Conservation (phyloP, 805 yeast species). For the Schwanniomyces sp. region DNA sequence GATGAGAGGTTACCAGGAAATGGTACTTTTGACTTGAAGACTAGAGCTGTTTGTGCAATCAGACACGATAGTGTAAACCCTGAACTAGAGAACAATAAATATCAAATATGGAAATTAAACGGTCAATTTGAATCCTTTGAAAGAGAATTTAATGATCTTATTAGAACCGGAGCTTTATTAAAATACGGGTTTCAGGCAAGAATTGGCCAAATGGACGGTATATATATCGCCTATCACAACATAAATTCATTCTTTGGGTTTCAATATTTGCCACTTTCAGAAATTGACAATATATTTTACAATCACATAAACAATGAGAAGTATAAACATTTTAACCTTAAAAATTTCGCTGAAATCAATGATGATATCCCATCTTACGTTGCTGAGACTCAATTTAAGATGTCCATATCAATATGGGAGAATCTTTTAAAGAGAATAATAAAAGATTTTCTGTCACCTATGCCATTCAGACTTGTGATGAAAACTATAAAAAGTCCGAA, state of each 20-base stretch:
- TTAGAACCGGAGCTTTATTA: constrained; percentile 67
- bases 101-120: constrained; percentile 58
- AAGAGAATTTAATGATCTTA: constrained; percentile 74
- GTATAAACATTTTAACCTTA: constrained; percentile 13
- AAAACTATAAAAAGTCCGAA: constrained; percentile 8
- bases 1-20: constrained; percentile 80
- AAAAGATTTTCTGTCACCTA: constrained; percentile 21
- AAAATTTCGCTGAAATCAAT: constrained; percentile 21
- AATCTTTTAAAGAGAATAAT: constrained; percentile 25
- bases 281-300: constrained; percentile 56
- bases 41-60: constrained; percentile 86
- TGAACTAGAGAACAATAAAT: constrained; percentile 56
- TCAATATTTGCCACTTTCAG: constrained; percentile 76
- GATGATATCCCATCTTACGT: constrained; percentile 45
- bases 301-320: constrained; percentile 8
- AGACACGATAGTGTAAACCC: constrained; percentile 72
- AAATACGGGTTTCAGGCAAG: constrained; percentile 91
- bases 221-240: constrained; percentile 89
- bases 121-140: constrained; percentile 82
- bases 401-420: constrained; percentile 54
- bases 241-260: constrained; percentile 81
- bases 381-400: constrained; percentile 68
- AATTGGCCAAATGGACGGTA: constrained; percentile 96
- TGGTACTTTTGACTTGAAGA: constrained; percentile 89
- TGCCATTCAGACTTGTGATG: constrained; percentile 29